Conservation (phyloP, 306 rosid species). For the Vicia villosa region DNA sequence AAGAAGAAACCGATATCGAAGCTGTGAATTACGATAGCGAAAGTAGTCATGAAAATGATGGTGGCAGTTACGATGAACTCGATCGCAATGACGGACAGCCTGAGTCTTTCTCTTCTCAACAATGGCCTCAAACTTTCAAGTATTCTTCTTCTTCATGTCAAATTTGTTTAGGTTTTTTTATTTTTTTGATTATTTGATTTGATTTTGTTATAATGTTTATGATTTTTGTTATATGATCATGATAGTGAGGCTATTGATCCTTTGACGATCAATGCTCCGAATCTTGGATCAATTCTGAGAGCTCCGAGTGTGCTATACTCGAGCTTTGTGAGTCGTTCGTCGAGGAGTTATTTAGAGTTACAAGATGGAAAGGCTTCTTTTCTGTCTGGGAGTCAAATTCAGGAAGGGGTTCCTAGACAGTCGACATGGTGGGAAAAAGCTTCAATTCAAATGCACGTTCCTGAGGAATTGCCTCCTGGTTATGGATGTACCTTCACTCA, state of each 20-base stretch:
- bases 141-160: not conserved
- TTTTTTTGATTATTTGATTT: not conserved
- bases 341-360: conserved; percentile 52
- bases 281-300: conserved; percentile 47
- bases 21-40: conserved; percentile 33
- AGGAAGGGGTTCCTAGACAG: conserved; percentile 41
- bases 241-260: conserved; percentile 82
- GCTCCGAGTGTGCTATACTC: conserved; percentile 56
- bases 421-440: conserved; percentile 58
- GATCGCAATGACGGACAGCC: conserved; percentile 26
- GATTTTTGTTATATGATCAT: not conserved
- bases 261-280: conserved; percentile 71
- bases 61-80: conserved; percentile 12
- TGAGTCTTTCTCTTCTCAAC: conserved; percentile 53
- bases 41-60: conserved; percentile 9
- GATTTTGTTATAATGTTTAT: not conserved
- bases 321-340: conserved; percentile 46
- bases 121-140: conserved; percentile 90
- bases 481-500: conserved; percentile 79
- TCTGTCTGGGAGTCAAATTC: conserved; percentile 41
- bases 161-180: not conserved
- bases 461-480: conserved; percentile 61
- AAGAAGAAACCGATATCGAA: conserved; percentile 49
- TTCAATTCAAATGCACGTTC: conserved; percentile 52
- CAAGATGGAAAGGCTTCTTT: conserved; percentile 55